phyloP scores from a whole-genome alignment of 192 early-diverging fungal species.

The Backusella circina region DNA sequence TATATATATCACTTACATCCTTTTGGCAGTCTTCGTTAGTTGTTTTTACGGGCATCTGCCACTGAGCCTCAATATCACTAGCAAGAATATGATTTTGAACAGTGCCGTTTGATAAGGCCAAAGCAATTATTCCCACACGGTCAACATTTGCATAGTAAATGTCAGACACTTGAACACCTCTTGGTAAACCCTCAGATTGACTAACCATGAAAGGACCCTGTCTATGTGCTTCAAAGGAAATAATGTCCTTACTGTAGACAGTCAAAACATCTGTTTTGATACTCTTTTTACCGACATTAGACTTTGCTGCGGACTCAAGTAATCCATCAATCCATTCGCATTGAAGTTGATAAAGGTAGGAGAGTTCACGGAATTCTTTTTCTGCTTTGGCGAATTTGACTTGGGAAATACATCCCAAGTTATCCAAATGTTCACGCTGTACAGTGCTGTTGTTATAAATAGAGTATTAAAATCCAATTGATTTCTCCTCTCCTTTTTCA shows the following conservation, averaged over 20 bases:
- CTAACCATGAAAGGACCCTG: constrained; percentile 54
- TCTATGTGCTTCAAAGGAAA: constrained; percentile 8
- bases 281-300: constrained; percentile 20
- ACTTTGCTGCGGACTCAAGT: constrained; percentile 19
- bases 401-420: background rate
- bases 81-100: constrained; percentile 62
- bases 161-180: constrained; percentile 35
- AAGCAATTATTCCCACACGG: constrained; percentile 46
- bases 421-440: constrained; percentile 19
- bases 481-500: background rate
- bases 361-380: background rate
- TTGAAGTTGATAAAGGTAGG: constrained; percentile 26
- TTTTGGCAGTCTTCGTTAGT: background rate
- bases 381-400: background rate
- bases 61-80: constrained; percentile 38
- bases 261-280: constrained; percentile 16
- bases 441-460: constrained; percentile 25
- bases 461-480: background rate
- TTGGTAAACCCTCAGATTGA: constrained; percentile 7
- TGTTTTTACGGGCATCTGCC: constrained; percentile 22
- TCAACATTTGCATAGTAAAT: constrained; percentile 44
- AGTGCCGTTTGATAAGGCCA: constrained; percentile 58
- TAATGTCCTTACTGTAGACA: background rate
- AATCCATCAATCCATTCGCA: constrained; percentile 47
- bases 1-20: background rate